Evolutionary conservation across 192 early-diverging fungal genomes (phyloP), one percentile per base, ranked within the genome.

Genomic region (Radiomyces spectabilis): DNA sequence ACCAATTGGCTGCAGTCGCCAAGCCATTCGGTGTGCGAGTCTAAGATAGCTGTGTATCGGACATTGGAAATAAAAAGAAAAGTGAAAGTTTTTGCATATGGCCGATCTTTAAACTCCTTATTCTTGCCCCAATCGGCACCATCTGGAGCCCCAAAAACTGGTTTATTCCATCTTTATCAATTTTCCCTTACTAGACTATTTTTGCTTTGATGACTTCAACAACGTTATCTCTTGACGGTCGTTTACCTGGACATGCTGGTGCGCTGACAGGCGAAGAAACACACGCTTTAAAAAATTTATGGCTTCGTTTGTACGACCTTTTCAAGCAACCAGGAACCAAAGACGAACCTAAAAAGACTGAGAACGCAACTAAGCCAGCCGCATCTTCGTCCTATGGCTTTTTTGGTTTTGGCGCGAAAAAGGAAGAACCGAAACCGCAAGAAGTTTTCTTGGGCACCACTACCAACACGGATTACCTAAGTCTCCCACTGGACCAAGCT

Each of bases 401-500:
- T 21, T 31, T 37, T 41, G 57, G 57, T 6, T 26, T 26, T 4
- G 44, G 40, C 19, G 27, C 35, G 6, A 26, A 27, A 26, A 53
- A 73, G 55, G 58, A 53, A 51, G 32, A 41, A 38, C n/a, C 43
- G 16, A 13, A 38, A 16, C 13, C 18, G 6, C 38, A 49, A 29
- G 50, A 59, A 12, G 13, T 53, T 18, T 61, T 48, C 18, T 44
- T 55, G 27, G 45, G 52, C 21, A 38, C 30, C 41, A 52, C 37
- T 22, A 22, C 51, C 25, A 51, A 53, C 32, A 45, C 72, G 40
- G 34, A 18, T 41, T 59, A 48, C 47, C 21, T 38, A 10, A 29
- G 19, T 33, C 26, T 42, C 2, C 55, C 62, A 24, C 18, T 64
- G 13, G 49, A 56, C 13, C 30, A 64, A 41, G 62, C 62, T 30